Conservation (phyloP, 306 rosid genomes). For the Rosa persica region DNA sequence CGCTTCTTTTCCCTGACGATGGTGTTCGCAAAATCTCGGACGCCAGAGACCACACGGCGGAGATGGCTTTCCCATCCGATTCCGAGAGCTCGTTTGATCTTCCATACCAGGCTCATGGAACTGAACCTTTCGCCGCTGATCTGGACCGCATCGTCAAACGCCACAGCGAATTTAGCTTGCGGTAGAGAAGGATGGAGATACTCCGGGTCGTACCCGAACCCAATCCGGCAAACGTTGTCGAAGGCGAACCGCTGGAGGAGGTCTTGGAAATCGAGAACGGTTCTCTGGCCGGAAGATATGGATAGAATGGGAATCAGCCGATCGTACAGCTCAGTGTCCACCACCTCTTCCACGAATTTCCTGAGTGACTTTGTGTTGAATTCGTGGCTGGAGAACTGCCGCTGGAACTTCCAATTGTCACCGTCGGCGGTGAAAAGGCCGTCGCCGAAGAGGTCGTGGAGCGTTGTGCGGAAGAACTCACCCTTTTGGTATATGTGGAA, state of each 20-base stretch:
- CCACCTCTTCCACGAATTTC: constrained; percentile 56
- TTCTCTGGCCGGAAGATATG: background rate
- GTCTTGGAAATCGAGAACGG: constrained; percentile 50
- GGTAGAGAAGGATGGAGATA: constrained; percentile 56
- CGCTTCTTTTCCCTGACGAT: constrained; percentile 48
- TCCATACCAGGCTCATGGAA: constrained; percentile 38
- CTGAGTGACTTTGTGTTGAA: constrained; percentile 48
- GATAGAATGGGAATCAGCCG: constrained; percentile 56
- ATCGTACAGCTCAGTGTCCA: constrained; percentile 49
- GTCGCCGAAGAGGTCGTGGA: constrained; percentile 58
- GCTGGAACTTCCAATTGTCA: constrained; percentile 55
- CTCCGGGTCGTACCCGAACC: constrained; percentile 67
- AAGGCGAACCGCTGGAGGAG: constrained; percentile 71
- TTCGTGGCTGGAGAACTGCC: constrained; percentile 65
- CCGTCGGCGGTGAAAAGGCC: constrained; percentile 69
- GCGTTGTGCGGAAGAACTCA: background rate
- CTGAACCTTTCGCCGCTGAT: constrained; percentile 40
- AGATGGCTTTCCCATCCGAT: constrained; percentile 50
- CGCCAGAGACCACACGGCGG: constrained; percentile 18
- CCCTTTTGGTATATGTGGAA: constrained; percentile 63
- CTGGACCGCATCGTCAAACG: constrained; percentile 46
- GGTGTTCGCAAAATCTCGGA: constrained; percentile 43
- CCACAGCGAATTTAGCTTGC: constrained; percentile 40
- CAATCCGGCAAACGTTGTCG: constrained; percentile 63
- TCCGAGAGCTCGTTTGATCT: constrained; percentile 28